Conservation (phyloP, 208 protist genomes). For the Wallacemonas sp. region DNA sequence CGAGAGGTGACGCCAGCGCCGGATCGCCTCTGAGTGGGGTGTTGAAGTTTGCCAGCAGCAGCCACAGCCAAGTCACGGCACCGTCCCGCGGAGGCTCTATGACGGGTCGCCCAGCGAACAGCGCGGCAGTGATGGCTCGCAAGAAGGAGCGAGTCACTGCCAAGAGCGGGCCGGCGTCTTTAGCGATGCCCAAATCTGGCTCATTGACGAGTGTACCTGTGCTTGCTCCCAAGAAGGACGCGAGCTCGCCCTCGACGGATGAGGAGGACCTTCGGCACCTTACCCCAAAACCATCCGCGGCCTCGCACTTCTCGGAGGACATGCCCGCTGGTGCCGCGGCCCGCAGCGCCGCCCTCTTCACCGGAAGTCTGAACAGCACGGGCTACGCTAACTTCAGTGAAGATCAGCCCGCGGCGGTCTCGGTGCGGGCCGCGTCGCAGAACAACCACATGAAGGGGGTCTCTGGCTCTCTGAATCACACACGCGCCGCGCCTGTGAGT, state of each 20-base stretch:
- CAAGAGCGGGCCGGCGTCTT: no score
- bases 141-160: no score
- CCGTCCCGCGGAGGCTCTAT: neutral
- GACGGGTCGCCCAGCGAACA: no score
- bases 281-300: conserved; percentile 2
- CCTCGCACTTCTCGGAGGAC: conserved; percentile 10
- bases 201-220: neutral
- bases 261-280: conserved; percentile 3
- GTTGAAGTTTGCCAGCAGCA: neutral
- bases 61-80: neutral
- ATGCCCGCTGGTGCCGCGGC: conserved; percentile 10
- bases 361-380: conserved; percentile 15
- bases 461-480: no score
- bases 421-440: conserved; percentile 4
- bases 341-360: neutral
- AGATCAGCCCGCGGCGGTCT: conserved; percentile 20
- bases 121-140: no score
- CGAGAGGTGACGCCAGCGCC: neutral
- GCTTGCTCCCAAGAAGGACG: neutral
- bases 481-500: no score
- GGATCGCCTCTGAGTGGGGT: neutral
- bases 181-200: no score
- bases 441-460: neutral
- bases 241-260: neutral
- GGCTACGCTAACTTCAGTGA: conserved; percentile 21